A percentile compares a stretch with the other conserved stretches of the same genome.
These are phyloP conservation scores for Hibiscus trionum DNA, from an alignment of 345 rosid genomes.

Conservation along the genomic window DNA sequence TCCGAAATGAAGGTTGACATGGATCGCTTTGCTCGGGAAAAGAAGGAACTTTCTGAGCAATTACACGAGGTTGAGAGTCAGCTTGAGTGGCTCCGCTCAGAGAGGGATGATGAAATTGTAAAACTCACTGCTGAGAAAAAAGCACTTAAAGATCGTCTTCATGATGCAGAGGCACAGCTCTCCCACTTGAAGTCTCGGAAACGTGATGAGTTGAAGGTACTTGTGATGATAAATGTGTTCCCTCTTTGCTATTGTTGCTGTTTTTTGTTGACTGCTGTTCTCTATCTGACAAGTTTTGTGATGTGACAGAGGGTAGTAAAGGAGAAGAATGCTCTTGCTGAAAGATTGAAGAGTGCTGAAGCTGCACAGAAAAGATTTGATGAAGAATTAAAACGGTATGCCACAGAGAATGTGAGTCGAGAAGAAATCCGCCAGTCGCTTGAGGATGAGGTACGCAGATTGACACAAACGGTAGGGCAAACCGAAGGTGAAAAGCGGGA, in stretches of 20 bases:
- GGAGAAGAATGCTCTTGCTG: conserved; percentile 90
- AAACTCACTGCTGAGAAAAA: conserved; percentile 75
- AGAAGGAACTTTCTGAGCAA: conserved; percentile 79
- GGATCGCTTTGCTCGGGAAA: conserved; percentile 78
- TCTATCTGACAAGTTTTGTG: conserved; percentile 13
- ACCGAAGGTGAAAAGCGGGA: conserved; percentile 91
- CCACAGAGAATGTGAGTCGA: conserved; percentile 74
- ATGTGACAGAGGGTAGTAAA: conserved; percentile 70
- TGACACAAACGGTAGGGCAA: conserved; percentile 83
- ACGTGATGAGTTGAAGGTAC: conserved; percentile 94
- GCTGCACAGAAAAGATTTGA: conserved; percentile 88
- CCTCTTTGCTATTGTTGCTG: conserved; percentile 1
- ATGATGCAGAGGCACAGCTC: conserved; percentile 85
- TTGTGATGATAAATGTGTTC: background rate
- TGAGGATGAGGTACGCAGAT: conserved; percentile 76
- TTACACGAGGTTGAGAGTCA: conserved; percentile 85
- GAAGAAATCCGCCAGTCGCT: conserved; percentile 87
- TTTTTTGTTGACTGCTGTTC: conserved; percentile 3
- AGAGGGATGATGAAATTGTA: conserved; percentile 72
- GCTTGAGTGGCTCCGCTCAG: conserved; percentile 95
- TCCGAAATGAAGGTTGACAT: conserved; percentile 83
- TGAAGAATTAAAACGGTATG: conserved; percentile 77
- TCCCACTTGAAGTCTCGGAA: conserved; percentile 80
- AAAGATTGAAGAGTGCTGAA: conserved; percentile 80
- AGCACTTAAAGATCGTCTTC: conserved; percentile 82